Evolutionary conservation across 768 basidiomycete species (phyloP).

Genomic region (Tylopilus balloui): DNA sequence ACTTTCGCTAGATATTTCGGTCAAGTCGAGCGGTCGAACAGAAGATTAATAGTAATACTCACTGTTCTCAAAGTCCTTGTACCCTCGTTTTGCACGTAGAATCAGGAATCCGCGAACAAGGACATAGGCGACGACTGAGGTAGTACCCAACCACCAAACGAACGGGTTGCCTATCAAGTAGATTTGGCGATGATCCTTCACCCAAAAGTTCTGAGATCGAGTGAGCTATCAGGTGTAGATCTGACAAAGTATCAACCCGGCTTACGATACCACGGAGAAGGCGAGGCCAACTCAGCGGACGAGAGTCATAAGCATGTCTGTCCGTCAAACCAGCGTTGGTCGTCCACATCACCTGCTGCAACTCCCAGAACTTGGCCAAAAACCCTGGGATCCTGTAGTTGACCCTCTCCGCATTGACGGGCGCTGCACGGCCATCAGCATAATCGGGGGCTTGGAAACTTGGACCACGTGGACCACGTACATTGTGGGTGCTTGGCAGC

Average conservation of each 20-base stretch:
- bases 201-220: slow-evolving; percentile 86
- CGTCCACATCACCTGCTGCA: slow-evolving; percentile 94
- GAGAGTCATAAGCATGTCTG: slow-evolving; percentile 90
- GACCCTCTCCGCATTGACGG: slow-evolving; percentile 66
- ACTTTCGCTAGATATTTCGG: slow-evolving; percentile 60
- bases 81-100: slow-evolving; percentile 87
- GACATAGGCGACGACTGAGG: slow-evolving; percentile 65
- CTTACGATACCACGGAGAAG: slow-evolving; percentile 90
- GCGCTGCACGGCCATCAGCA: slow-evolving; percentile 45
- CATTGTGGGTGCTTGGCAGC: slow-evolving; percentile 58
- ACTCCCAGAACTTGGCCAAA: slow-evolving; percentile 83
- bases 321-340: slow-evolving; percentile 96
- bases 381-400: slow-evolving; percentile 92
- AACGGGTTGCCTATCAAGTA: slow-evolving; percentile 94
- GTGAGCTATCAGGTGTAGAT: slow-evolving; percentile 1
- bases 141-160: slow-evolving; percentile 84
- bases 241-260: slow-evolving; percentile 7
- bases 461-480: slow-evolving; percentile 38
- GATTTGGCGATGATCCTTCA: slow-evolving; percentile 92
- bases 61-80: slow-evolving; percentile 90
- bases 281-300: slow-evolving; percentile 90
- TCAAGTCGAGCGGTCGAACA: neutral
- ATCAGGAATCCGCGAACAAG: slow-evolving; percentile 73
- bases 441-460: neutral
- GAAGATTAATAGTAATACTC: slow-evolving; percentile 26